Percentiles rank a stretch among this genome's conserved stretches.
Evolutionary conservation across 495 filamentous ascomycete species (phyloP).

Genomic region (Tuber magnatum): DNA sequence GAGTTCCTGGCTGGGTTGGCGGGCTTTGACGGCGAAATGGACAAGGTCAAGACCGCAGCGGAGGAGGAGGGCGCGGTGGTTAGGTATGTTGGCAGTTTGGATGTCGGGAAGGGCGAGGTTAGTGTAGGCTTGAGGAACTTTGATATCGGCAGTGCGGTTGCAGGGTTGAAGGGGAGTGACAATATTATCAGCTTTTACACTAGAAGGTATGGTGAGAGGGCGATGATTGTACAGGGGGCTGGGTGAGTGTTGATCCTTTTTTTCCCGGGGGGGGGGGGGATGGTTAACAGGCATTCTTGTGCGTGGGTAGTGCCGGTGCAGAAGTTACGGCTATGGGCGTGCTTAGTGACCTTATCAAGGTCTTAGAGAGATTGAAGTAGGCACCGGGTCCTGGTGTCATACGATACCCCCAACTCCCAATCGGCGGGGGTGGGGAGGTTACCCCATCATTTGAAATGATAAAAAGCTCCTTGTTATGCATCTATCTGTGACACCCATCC

Average conservation of each 20-base stretch:
- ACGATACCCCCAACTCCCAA: background rate
- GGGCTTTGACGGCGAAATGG: conserved; percentile 77
- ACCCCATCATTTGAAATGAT: background rate
- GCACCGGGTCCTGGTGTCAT: background rate
- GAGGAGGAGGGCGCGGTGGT: conserved; percentile 85
- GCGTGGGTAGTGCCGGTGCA: conserved; percentile 58
- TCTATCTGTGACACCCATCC: background rate
- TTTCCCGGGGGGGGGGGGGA: background rate
- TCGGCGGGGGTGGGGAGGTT: background rate
- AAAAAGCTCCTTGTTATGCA: background rate
- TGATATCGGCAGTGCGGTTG: conserved; percentile 74
- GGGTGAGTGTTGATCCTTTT: conserved; percentile 47
- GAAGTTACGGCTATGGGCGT: conserved; percentile 98
- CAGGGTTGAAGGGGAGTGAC: conserved; percentile 88
- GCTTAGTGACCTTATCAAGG: conserved; percentile 78
- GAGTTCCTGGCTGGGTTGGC: conserved; percentile 73
- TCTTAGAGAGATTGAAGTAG: conserved; percentile 48
- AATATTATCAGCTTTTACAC: conserved; percentile 99
- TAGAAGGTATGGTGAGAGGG: conserved; percentile 79
- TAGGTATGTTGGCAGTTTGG: conserved; percentile 86
- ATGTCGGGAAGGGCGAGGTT: conserved; percentile 64
- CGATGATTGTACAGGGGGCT: conserved; percentile 87
- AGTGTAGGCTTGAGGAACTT: conserved; percentile 84
- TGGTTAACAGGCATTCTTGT: conserved; percentile 11
- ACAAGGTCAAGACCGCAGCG: conserved; percentile 65